Conservation (phyloP, 257 asterid genomes). For the Cruciata laevipes region DNA sequence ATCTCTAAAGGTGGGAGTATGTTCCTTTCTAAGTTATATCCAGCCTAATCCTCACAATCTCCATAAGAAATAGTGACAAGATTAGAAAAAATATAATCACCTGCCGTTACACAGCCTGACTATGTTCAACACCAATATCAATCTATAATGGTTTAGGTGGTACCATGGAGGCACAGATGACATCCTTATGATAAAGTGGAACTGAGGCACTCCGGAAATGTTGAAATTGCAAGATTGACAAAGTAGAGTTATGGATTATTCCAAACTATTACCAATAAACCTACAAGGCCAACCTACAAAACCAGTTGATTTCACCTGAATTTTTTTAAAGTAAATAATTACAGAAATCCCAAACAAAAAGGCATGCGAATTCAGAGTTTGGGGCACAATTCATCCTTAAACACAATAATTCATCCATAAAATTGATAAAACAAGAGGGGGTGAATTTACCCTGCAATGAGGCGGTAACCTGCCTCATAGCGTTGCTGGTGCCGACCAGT, state of each 20-base stretch:
- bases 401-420: not conserved
- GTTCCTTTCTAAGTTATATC: slow-evolving; percentile 3
- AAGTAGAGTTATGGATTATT: not conserved
- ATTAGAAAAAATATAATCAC: not conserved
- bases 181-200: not conserved
- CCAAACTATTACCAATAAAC: not conserved
- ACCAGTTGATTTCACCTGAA: not conserved
- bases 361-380: not conserved
- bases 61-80: not conserved
- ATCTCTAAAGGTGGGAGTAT: not conserved
- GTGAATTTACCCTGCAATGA: slow-evolving; percentile 59
- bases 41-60: slow-evolving; percentile 1
- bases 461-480: slow-evolving; percentile 77
- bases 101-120: not conserved
- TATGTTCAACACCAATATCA: not conserved
- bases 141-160: not conserved
- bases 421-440: not conserved
- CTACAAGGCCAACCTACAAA: not conserved
- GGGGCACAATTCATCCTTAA: not conserved
- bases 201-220: not conserved
- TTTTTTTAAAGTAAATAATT: not conserved
- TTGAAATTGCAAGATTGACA: not conserved
- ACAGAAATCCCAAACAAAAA: not conserved
- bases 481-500: slow-evolving; percentile 92
- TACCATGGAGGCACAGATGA: not conserved